phyloP scores from a whole-genome alignment of 2,329 filamentous ascomycete species.

The Venturia carpophila region DNA sequence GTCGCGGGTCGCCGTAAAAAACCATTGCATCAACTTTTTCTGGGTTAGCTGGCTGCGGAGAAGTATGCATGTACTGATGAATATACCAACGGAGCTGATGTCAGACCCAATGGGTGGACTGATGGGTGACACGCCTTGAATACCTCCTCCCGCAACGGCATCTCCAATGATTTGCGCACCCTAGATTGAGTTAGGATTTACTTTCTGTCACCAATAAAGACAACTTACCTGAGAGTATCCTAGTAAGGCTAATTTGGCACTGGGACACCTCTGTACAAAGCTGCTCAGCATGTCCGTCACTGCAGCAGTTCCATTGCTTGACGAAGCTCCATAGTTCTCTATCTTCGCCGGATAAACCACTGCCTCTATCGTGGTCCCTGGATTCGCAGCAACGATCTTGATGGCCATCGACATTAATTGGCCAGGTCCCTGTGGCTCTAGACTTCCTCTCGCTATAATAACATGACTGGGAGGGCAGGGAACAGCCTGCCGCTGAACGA shows the following conservation, averaged over 20 bases:
- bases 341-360: conserved; percentile 14
- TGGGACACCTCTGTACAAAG: conserved; percentile 10
- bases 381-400: conserved; percentile 1
- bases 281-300: neutral
- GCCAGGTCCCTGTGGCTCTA: conserved; percentile 3
- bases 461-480: conserved; percentile 7
- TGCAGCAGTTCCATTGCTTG: conserved; percentile 1
- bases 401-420: conserved; percentile 3
- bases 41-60: neutral
- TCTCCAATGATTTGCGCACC: conserved; percentile 11
- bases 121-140: neutral
- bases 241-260: conserved; percentile 1
- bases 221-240: neutral
- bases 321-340: conserved; percentile 10
- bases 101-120: neutral
- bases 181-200: neutral
- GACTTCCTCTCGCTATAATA: conserved; percentile 7
- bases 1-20: conserved; percentile 7
- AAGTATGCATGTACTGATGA: neutral
- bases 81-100: conserved; percentile 3
- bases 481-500: neutral
- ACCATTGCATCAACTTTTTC: conserved; percentile 1
- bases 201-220: neutral
- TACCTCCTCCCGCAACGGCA: conserved; percentile 11
- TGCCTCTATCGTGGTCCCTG: neutral